Evolutionary conservation across 441 rosid species (phyloP).

Genomic region (Oxalis stricta): DNA sequence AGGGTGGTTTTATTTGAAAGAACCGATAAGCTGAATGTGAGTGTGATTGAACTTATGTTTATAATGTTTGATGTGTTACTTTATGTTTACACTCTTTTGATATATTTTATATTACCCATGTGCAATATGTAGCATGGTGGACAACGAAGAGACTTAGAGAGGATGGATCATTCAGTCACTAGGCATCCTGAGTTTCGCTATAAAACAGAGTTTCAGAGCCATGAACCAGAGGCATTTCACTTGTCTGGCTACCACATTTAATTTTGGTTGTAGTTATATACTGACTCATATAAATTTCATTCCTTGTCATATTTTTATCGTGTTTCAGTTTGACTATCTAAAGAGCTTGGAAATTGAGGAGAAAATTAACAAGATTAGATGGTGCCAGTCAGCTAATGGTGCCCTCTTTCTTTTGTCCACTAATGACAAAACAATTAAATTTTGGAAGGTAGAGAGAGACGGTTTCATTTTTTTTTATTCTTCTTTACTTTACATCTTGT

Average conservation of each 20-base stretch:
- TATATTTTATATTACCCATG: constrained; percentile 8
- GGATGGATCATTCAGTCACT: constrained; percentile 35
- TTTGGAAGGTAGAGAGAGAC: constrained; percentile 56
- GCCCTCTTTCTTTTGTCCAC: constrained; percentile 88
- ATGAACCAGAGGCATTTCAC: constrained; percentile 77
- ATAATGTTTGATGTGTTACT: not conserved
- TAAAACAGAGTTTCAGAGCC: constrained; percentile 97
- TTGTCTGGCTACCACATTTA: constrained; percentile 2
- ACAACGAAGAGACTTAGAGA: constrained; percentile 61
- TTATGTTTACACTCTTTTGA: not conserved
- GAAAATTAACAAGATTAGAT: constrained; percentile 89
- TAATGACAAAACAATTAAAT: constrained; percentile 87
- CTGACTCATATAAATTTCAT: not conserved
- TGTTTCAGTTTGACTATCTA: constrained; percentile 79
- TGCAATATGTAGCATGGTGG: constrained; percentile 48
- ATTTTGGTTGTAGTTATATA: not conserved
- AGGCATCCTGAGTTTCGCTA: constrained; percentile 91
- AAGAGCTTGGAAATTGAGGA: constrained; percentile 99
- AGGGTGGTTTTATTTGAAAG: constrained; percentile 68
- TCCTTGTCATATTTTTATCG: constrained; percentile 6
- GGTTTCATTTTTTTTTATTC: not conserved
- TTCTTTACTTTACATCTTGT: not conserved
- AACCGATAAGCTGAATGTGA: constrained; percentile 43
- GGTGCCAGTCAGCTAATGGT: constrained; percentile 85
- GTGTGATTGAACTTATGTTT: constrained; percentile 6